phyloP scores from a whole-genome alignment of 495 filamentous ascomycete species.

The Aspergillus heteromorphus region DNA sequence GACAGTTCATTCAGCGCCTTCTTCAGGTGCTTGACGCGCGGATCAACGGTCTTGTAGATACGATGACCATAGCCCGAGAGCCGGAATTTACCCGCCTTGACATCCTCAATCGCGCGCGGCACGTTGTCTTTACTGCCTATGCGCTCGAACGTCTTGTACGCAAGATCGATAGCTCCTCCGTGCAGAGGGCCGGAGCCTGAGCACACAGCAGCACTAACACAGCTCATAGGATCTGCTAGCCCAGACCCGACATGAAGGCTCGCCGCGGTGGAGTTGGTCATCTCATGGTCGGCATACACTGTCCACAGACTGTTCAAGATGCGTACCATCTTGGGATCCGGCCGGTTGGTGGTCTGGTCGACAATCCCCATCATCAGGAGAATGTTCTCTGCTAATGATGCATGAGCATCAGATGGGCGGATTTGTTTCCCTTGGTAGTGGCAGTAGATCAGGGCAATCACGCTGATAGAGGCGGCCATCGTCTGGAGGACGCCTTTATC shows the following conservation, averaged over 20 bases:
- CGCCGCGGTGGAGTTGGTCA: constrained; percentile 49
- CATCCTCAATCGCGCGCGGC: constrained; percentile 26
- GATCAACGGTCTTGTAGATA: constrained; percentile 34
- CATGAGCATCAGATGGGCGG: constrained; percentile 26
- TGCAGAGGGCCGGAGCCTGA: constrained; percentile 48
- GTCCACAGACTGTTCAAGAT: constrained; percentile 11
- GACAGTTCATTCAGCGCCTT: background rate
- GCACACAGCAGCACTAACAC: constrained; percentile 30
- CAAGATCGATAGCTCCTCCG: constrained; percentile 47
- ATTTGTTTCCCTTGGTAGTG: background rate
- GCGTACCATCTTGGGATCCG: constrained; percentile 8
- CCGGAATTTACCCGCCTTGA: constrained; percentile 40
- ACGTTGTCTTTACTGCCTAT: constrained; percentile 39
- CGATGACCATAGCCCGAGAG: constrained; percentile 53
- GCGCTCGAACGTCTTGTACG: constrained; percentile 36
- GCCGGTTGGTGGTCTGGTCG: constrained; percentile 13
- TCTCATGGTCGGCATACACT: constrained; percentile 47
- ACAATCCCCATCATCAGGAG: constrained; percentile 40
- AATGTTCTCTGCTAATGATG: constrained; percentile 38
- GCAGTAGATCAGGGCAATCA: background rate
- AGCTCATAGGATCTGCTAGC: constrained; percentile 40
- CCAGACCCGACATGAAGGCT: constrained; percentile 46
- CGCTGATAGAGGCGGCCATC: background rate
- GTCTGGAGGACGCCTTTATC: background rate
- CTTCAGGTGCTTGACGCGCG: background rate